A percentile compares a stretch with the other conserved stretches of the same genome.
Evolutionary conservation across 768 basidiomycete genomes (phyloP).

Genomic region (Phlebiopsis flavidoalba): DNA sequence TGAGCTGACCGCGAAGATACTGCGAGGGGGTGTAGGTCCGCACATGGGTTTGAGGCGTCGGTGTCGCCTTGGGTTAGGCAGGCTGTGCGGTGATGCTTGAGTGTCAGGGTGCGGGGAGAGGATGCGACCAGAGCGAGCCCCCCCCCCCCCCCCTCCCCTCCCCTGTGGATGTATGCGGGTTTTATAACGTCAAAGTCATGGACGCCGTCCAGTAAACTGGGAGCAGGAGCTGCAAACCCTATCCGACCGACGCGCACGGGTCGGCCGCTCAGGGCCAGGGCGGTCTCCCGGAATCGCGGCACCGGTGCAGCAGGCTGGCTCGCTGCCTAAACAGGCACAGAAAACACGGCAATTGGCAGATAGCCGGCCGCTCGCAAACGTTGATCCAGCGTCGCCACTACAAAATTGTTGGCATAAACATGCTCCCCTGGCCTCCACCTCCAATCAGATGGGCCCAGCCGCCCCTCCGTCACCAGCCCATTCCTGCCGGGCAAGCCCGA

Average conservation of each 20-base stretch:
- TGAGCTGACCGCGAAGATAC: too few species aligned
- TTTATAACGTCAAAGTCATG: neutral
- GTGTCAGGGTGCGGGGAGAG: neutral
- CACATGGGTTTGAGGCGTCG: too few species aligned
- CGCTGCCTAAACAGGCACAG: neutral
- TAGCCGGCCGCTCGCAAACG: neutral
- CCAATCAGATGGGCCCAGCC: neutral
- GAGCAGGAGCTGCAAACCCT: neutral
- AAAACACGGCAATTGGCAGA: neutral
- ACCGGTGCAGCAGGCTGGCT: neutral
- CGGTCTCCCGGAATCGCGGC: neutral
- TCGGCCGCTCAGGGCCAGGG: neutral
- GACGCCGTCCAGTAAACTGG: neutral
- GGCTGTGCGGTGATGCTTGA: neutral
- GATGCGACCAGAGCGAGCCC: neutral
- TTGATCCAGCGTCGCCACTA: neutral
- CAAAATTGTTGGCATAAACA: neutral
- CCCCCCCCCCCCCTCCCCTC: too few species aligned
- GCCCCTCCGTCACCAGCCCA: neutral
- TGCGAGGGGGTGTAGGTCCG: too few species aligned
- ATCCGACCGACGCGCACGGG: constrained; percentile 10
- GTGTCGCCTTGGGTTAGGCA: too few species aligned
- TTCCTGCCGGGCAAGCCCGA: neutral
- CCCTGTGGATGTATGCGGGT: neutral
- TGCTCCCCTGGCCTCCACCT: neutral